Evolutionary conservation across 2,329 filamentous ascomycete genomes (phyloP), one percentile per base, ranked within the genome.

Genomic region (Neofusicoccum laricinum): DNA sequence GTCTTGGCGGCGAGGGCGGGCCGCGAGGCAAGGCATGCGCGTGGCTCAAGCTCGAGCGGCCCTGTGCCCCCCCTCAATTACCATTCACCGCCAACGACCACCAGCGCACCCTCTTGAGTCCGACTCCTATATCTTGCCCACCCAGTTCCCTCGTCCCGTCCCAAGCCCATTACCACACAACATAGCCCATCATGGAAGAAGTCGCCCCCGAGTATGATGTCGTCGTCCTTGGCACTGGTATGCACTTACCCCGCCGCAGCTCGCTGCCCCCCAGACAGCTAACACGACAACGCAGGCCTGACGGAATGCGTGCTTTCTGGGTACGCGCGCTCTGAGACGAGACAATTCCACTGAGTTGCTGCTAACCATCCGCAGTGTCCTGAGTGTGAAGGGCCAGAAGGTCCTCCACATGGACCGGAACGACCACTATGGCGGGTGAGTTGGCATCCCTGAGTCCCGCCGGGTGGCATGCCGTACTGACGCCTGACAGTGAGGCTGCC

Each of bases 301-400:
- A 98, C 94, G 69, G 95, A 99, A 88, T 99, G 95, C 83, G 95
- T 99, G 77, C 91, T 99, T 72, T 97, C 94, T 77, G 95, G 94
- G 93, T 96, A 90, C 69, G 63, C 49, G 46, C 14, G 25, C 50
- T 51, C 43, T 58, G 53, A 43, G 17, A 58, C 25, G 34, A 30
- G 62, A 21, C 25, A 30, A 38, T 38, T 12, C 19, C 25, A 5
- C 32, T 8, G 40, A 38, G 41, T 21, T 10, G 25, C 38, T 41
- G 41, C 40, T 53, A 34, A 50, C 53, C 32, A 36, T 43, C 64
- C 69, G 66, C 73, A 93, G 93, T 80, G 93, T 99, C 67, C 84
- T 98, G 77, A 97, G 93, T 83, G 94, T 98, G 74, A 97, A 98
- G 85, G 94, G 94, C 79, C 94, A 96, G 86, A 98, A 98, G 85